These are phyloP conservation scores for Ganoderma sinense DNA, from an alignment of 1,284 basidiomycete species.

Conservation along the genomic window DNA sequence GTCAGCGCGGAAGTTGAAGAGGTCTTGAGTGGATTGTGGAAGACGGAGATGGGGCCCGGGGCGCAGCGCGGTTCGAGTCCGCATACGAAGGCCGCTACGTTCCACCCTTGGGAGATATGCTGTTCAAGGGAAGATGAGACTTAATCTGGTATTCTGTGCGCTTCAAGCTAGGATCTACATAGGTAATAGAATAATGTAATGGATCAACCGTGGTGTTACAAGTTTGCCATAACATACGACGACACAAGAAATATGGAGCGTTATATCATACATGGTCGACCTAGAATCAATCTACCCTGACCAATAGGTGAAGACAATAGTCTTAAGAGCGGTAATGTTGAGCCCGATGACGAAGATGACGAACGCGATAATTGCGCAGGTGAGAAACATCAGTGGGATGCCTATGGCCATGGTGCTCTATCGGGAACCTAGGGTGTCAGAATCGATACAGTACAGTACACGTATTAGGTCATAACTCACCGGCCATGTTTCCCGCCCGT, in stretches of 20 bases:
- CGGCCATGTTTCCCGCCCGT: no score
- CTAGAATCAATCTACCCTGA: no score
- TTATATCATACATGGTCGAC: no score
- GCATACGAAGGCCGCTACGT: neutral
- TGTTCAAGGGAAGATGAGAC: neutral
- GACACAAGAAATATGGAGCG: no score
- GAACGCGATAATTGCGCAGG: neutral
- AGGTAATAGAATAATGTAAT: neutral
- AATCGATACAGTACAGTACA: neutral
- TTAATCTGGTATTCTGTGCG: neutral
- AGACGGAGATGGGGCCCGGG: neutral
- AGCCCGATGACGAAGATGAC: neutral
- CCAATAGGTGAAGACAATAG: no score
- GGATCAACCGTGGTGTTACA: neutral
- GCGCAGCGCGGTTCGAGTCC: neutral
- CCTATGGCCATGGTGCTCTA: neutral
- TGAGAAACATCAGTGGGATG: neutral
- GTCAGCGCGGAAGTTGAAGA: conserved; percentile 3
- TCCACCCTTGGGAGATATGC: neutral
- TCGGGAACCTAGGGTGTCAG: neutral
- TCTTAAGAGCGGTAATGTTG: neutral
- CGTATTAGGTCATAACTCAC: neutral
- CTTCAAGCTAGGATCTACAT: neutral
- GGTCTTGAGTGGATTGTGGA: neutral
- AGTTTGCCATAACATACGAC: neutral